Evolutionary conservation across 2,329 filamentous ascomycete species (phyloP), one percentile per base, ranked within the genome.

Genomic region (Thermomyces lanuginosus): DNA sequence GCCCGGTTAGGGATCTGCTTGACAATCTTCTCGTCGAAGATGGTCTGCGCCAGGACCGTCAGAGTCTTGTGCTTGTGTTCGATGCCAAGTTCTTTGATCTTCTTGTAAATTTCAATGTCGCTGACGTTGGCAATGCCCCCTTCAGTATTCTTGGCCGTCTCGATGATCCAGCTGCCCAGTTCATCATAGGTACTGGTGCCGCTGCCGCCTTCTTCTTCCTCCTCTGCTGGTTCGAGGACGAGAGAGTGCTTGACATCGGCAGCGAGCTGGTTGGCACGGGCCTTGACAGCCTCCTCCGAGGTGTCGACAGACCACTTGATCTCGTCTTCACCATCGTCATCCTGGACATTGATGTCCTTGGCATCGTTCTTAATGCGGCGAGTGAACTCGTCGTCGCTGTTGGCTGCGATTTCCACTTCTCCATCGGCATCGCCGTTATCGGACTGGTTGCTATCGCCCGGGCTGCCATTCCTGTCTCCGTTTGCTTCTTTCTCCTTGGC

Each of bases 21-120:
- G 50, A 76, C 64, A 38, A 95, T 84, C 53, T 81, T 77, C 48
- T 92, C 76, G 52, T 92, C 75, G 53, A 98, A 98, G 42, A 98
- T 66, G 39, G 81, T 86, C 64, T 92, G 83, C 25, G 84, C 81
- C 22, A 98, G 73, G 32, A 98, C 84, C 31, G 84, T 69, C 30
- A 92, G 67, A 25, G 84, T 92, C 59, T 79, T 83, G 65, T 93
- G 80, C 72, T 95, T 98, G 59, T 58, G 57, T 60, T 93, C 86
- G 38, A 98, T 89, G 43, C 84, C 84, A 30, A 95, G 66, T 44
- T 95, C 89, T 63, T 92, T 89, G 38, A 86, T 86, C 68, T 98
- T 95, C 59, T 91, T 62, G 58, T 92, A 95, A 51, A 98, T 81
- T 20, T 84, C 76, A 39, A 95, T 68, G 46, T 91, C 84, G 48